Evolutionary conservation across 768 basidiomycete genomes (phyloP).

Genomic region (Boletus pseudopeckii): DNA sequence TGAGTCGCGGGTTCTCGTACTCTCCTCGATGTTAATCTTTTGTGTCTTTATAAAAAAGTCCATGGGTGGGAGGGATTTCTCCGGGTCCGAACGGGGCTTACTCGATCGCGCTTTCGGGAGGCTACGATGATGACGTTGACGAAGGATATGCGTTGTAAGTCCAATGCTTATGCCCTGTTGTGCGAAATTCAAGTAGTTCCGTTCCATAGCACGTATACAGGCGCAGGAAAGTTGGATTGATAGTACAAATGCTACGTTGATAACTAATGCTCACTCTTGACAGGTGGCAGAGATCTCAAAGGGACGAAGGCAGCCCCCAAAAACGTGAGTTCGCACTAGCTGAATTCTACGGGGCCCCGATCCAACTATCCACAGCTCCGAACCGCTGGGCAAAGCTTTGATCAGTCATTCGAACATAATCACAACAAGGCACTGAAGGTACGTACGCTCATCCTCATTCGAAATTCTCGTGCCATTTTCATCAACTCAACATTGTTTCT

Average conservation of each 20-base stretch:
- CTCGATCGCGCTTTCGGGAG: slow-evolving; percentile 85
- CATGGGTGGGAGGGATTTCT: slow-evolving; percentile 79
- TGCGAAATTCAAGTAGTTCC: background rate
- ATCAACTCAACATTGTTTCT: background rate
- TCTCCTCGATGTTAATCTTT: background rate
- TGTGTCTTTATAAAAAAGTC: slow-evolving; percentile 39
- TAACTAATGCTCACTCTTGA: background rate
- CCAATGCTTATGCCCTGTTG: background rate
- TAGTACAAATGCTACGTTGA: background rate
- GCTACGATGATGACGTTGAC: slow-evolving; percentile 85
- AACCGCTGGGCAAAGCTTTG: slow-evolving; percentile 81
- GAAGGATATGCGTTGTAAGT: slow-evolving; percentile 80
- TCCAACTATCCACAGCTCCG: slow-evolving; percentile 54
- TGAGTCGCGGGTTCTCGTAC: slow-evolving; percentile 36
- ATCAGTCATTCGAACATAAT: slow-evolving; percentile 75
- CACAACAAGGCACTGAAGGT: slow-evolving; percentile 72
- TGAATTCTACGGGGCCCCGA: background rate
- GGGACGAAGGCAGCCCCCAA: slow-evolving; percentile 82
- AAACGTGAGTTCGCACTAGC: slow-evolving; percentile 53
- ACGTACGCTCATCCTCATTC: slow-evolving; percentile 28
- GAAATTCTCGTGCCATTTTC: background rate
- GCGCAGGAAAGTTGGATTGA: slow-evolving; percentile 49
- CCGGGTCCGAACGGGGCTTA: slow-evolving; percentile 65
- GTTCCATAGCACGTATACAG: slow-evolving; percentile 62
- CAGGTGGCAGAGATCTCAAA: slow-evolving; percentile 82